These are phyloP conservation scores for Plantago elongata DNA, from an alignment of 257 asterid genomes.

Conservation along the genomic window DNA sequence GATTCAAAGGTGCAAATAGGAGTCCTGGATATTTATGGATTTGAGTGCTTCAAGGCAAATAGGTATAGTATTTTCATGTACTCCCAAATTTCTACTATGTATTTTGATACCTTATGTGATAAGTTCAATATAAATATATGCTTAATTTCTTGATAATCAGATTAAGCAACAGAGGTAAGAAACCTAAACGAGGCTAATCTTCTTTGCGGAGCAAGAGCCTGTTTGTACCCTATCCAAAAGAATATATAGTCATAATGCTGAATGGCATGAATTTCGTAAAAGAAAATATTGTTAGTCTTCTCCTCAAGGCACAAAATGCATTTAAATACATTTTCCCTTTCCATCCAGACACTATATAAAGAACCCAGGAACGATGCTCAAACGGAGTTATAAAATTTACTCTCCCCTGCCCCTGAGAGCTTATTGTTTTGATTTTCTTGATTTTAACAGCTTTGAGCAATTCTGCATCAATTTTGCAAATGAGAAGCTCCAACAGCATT, in stretches of 20 bases:
- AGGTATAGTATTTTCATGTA: constrained; percentile 41
- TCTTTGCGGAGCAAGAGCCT: not conserved
- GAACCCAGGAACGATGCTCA: too few relatives aligned
- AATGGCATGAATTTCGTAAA: too few relatives aligned
- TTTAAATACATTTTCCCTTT: too few relatives aligned
- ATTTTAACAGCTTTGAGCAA: constrained; percentile 82
- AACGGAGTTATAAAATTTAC: too few relatives aligned
- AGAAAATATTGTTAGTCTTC: too few relatives aligned
- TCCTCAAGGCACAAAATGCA: too few relatives aligned
- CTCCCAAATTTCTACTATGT: constrained; percentile 1
- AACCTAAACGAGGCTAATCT: constrained; percentile 5
- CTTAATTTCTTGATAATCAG: not conserved
- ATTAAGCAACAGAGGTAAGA: too few relatives aligned
- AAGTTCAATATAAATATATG: not conserved
- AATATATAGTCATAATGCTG: too few relatives aligned
- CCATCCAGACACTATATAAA: too few relatives aligned
- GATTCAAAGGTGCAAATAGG: constrained; percentile 87
- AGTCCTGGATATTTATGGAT: constrained; percentile 95
- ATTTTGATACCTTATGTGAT: not conserved
- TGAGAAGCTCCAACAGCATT: constrained; percentile 99
- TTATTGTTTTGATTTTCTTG: not conserved
- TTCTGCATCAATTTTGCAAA: constrained; percentile 98
- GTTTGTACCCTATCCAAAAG: constrained; percentile 7
- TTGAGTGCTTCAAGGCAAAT: constrained; percentile 89
- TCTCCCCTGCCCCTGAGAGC: too few relatives aligned